These are phyloP conservation scores for Coix lacrymajobi DNA, from an alignment of 176 grass and related monocot species.

Conservation along the genomic window DNA sequence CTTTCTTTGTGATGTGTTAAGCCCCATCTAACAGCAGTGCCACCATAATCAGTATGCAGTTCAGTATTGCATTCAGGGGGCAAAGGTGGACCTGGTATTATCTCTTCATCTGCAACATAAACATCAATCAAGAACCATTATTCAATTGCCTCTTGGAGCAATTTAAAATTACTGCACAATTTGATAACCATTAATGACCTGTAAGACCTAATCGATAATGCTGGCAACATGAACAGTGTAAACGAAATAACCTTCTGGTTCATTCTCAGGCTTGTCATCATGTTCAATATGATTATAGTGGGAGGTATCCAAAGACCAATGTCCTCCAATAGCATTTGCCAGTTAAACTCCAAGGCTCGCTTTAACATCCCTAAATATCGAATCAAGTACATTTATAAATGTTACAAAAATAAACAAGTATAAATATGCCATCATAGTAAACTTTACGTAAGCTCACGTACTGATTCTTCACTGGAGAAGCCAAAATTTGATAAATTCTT, in stretches of 20 bases:
- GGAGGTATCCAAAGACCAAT: slow-evolving; percentile 67
- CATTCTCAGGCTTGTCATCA: slow-evolving; percentile 65
- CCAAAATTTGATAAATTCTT: slow-evolving; percentile 40
- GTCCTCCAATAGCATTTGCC: slow-evolving; percentile 53
- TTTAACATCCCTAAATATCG: slow-evolving; percentile 49
- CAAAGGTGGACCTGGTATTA: slow-evolving; percentile 75
- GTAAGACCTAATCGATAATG: neutral
- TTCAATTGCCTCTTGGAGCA: neutral
- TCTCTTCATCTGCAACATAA: slow-evolving; percentile 47
- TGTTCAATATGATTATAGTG: slow-evolving; percentile 51
- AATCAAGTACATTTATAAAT: neutral
- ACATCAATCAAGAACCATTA: slow-evolving; percentile 8
- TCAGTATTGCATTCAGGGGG: slow-evolving; percentile 69
- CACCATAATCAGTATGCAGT: slow-evolving; percentile 81
- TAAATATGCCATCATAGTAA: slow-evolving; percentile 1
- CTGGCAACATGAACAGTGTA: slow-evolving; percentile 2
- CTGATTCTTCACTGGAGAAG: slow-evolving; percentile 52
- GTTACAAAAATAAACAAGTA: neutral
- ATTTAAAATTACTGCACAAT: neutral
- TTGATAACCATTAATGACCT: neutral
- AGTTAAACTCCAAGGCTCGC: slow-evolving; percentile 52
- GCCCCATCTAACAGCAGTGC: slow-evolving; percentile 89
- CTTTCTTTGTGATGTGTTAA: slow-evolving; percentile 94
- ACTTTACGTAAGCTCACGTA: slow-evolving; percentile 20
- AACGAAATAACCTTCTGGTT: slow-evolving; percentile 54